Evolutionary conservation across 2,329 filamentous ascomycete genomes (phyloP).

Genomic region (Verticillium zaregamsianum): DNA sequence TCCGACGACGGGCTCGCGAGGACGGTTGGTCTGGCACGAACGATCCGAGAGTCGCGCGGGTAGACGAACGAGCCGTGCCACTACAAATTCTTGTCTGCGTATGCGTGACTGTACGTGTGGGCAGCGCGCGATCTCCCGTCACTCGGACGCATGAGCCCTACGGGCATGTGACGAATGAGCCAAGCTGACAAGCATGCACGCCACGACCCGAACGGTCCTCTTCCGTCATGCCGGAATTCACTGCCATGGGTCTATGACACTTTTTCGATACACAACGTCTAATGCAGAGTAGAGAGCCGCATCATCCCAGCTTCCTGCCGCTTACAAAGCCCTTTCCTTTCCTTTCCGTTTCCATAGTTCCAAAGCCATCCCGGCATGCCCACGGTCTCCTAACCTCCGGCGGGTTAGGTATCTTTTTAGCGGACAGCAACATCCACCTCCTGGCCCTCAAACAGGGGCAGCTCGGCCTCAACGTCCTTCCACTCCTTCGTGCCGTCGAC

Average conservation of each 20-base stretch:
- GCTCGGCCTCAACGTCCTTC: slow-evolving; percentile 67
- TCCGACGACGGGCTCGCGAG: not conserved
- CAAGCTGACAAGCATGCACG: not conserved
- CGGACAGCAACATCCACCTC: slow-evolving; percentile 42
- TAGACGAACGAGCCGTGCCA: no score
- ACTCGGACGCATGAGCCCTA: not conserved
- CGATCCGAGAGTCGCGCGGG: no score
- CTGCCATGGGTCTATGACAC: not conserved
- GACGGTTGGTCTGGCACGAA: not conserved
- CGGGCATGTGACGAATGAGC: not conserved
- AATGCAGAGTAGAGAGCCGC: not conserved
- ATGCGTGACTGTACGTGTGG: not conserved
- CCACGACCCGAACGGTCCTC: not conserved
- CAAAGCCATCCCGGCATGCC: not conserved
- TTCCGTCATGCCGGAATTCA: not conserved
- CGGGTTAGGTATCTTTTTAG: slow-evolving; percentile 1
- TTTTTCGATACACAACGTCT: not conserved
- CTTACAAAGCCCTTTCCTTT: not conserved
- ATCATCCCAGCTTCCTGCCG: not conserved
- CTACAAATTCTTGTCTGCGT: no score
- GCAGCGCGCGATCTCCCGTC: not conserved
- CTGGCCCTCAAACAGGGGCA: slow-evolving; percentile 83
- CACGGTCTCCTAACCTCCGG: not conserved
- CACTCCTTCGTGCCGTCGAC: slow-evolving; percentile 49
- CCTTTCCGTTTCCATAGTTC: not conserved